These are phyloP conservation scores for Colletotrichum eremochloae DNA, from an alignment of 2,329 filamentous ascomycete species.

Conservation along the genomic window DNA sequence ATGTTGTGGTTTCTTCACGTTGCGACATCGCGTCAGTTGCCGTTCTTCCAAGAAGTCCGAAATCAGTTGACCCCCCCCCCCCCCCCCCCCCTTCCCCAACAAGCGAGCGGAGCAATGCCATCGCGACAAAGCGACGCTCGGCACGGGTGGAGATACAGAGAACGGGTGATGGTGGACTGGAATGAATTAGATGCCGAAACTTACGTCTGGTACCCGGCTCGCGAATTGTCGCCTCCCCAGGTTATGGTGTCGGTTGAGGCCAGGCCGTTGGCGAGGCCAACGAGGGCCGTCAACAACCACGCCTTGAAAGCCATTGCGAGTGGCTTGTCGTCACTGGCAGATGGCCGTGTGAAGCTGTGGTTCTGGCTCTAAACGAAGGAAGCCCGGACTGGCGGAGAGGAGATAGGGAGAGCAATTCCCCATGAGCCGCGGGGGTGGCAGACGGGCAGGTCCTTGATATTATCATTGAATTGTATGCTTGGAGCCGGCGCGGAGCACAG, in stretches of 20 bases:
- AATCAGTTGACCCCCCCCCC: background rate
- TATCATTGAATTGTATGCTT: conserved; percentile 21
- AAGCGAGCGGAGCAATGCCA: conserved; percentile 1
- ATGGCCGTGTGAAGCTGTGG: conserved; percentile 24
- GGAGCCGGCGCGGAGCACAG: conserved; percentile 18
- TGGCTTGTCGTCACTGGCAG: conserved; percentile 30
- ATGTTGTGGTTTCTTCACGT: conserved; percentile 68
- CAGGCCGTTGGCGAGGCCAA: conserved; percentile 52
- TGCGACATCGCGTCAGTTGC: conserved; percentile 2
- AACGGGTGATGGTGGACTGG: background rate
- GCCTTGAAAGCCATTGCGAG: conserved; percentile 37
- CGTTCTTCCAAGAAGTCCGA: background rate
- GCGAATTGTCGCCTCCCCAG: conserved; percentile 69
- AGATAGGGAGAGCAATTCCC: conserved; percentile 20
- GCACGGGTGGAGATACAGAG: background rate
- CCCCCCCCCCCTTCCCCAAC: background rate
- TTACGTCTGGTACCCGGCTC: conserved; percentile 66
- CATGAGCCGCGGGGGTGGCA: conserved; percentile 4
- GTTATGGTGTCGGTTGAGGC: conserved; percentile 69
- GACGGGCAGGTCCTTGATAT: conserved; percentile 34
- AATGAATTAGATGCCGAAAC: conserved; percentile 41
- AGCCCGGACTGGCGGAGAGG: conserved; percentile 23
- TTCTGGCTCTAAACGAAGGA: conserved; percentile 33
- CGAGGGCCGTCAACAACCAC: conserved; percentile 47
- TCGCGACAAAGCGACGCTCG: conserved; percentile 10